Evolutionary conservation across 2,329 filamentous ascomycete species (phyloP).

Genomic region (Sporothrix curviconia): DNA sequence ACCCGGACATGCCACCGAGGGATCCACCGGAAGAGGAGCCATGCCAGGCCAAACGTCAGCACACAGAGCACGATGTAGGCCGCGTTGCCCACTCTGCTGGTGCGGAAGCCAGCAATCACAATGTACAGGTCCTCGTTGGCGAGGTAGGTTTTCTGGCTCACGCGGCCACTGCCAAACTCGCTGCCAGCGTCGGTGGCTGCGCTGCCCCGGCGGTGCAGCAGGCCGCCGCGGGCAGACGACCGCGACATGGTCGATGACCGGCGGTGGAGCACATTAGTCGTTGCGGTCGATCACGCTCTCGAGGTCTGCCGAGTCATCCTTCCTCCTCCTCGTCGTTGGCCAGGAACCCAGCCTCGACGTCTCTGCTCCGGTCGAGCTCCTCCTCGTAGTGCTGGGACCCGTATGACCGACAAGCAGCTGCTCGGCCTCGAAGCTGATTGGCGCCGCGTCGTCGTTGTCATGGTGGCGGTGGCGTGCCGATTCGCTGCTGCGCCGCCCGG

Average conservation of each 20-base stretch:
- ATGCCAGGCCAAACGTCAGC: conserved; percentile 68
- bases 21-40: conserved; percentile 81
- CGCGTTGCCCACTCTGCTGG: conserved; percentile 61
- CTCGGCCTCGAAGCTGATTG: conserved; percentile 26
- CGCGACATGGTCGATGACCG: conserved; percentile 57
- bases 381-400: conserved; percentile 4
- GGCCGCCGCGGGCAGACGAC: conserved; percentile 52
- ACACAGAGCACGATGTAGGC: conserved; percentile 66
- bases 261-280: conserved; percentile 48
- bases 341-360: conserved; percentile 22
- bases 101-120: conserved; percentile 85
- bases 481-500: conserved; percentile 19
- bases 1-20: conserved; percentile 78
- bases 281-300: conserved; percentile 30
- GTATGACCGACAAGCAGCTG: conserved; percentile 13
- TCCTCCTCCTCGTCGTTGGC: conserved; percentile 26
- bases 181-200: conserved; percentile 58
- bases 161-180: conserved; percentile 54
- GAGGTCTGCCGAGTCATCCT: conserved; percentile 32
- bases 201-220: conserved; percentile 67
- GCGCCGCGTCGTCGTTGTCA: conserved; percentile 4
- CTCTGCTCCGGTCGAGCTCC: conserved; percentile 33
- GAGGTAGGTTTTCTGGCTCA: conserved; percentile 89
- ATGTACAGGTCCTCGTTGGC: conserved; percentile 89
- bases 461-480: not conserved